Conservation (phyloP, 257 asterid genomes). For the Nemophila menziesii region DNA sequence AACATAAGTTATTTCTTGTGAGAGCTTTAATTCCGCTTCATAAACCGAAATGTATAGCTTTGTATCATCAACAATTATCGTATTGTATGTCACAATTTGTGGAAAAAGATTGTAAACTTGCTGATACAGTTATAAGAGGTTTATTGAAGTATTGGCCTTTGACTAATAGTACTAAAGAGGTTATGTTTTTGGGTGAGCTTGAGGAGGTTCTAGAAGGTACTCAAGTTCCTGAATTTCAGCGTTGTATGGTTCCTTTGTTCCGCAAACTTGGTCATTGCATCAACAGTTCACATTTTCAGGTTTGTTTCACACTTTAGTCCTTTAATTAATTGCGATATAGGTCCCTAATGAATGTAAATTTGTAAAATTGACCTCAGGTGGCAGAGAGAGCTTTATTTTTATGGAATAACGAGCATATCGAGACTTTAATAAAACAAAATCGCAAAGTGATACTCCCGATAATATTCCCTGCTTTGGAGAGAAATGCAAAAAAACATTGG, state of each 20-base stretch:
- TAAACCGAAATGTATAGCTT: conserved; percentile 52
- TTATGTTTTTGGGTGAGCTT: conserved; percentile 69
- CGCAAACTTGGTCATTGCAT: conserved; percentile 49
- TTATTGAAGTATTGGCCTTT: conserved; percentile 70
- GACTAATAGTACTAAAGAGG: conserved; percentile 78
- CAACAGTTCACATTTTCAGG: conserved; percentile 84
- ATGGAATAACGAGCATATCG: conserved; percentile 69
- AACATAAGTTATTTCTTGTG: conserved; percentile 53
- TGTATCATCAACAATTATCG: conserved; percentile 76
- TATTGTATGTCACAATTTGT: conserved; percentile 68
- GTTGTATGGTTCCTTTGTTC: conserved; percentile 76
- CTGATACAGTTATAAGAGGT: conserved; percentile 75
- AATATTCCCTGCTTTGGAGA: conserved; percentile 59
- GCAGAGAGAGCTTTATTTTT: conserved; percentile 75
- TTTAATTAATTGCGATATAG: background rate
- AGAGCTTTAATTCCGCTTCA: conserved; percentile 63
- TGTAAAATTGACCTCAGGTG: conserved; percentile 32
- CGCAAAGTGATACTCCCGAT: conserved; percentile 57
- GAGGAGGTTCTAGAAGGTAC: conserved; percentile 85
- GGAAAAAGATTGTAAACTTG: conserved; percentile 75
- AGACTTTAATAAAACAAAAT: conserved; percentile 59
- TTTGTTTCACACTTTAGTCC: no score
- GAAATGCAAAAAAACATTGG: conserved; percentile 57
- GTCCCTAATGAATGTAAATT: background rate
- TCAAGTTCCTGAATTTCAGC: conserved; percentile 68